Evolutionary conservation across 1,284 basidiomycete species (phyloP).

Genomic region (Quambalaria eucalypti): DNA sequence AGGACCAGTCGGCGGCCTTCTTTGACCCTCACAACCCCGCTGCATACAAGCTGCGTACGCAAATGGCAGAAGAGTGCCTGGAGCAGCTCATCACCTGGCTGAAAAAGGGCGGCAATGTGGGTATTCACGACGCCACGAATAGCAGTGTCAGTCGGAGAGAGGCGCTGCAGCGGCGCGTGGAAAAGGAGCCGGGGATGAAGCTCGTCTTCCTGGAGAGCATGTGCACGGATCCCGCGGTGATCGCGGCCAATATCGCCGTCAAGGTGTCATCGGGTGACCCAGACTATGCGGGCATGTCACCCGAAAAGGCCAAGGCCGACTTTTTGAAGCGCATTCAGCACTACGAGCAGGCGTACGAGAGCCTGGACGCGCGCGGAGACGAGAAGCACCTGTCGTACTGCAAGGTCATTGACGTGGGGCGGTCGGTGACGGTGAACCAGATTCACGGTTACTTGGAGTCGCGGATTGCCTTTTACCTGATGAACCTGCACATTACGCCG

Average conservation of each 20-base stretch:
- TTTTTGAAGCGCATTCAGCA: conserved; percentile 82
- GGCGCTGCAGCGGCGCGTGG: conserved; percentile 69
- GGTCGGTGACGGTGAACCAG: conserved; percentile 37
- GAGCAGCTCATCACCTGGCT: conserved; percentile 93
- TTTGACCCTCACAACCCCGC: conserved; percentile 80
- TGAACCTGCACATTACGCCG: conserved; percentile 95
- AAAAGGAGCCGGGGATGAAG: conserved; percentile 76
- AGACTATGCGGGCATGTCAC: conserved; percentile 83
- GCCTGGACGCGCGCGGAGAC: conserved; percentile 57
- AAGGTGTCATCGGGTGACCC: conserved; percentile 95
- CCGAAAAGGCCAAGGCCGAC: conserved; percentile 73
- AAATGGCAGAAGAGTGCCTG: conserved; percentile 79
- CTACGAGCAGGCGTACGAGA: conserved; percentile 94
- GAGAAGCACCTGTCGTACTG: conserved; percentile 58
- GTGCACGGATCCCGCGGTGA: conserved; percentile 75
- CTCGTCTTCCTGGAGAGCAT: conserved; percentile 76
- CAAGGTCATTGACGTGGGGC: conserved; percentile 48
- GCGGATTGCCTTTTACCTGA: conserved; percentile 94
- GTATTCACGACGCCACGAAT: conserved; percentile 96
- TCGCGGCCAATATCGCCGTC: conserved; percentile 87
- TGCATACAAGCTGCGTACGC: conserved; percentile 69
- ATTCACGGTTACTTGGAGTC: conserved; percentile 76
- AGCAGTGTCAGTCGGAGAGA: conserved; percentile 69
- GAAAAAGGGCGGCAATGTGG: conserved; percentile 84
- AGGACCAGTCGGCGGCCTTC: conserved; percentile 83